These are phyloP conservation scores for Diversispora eburnea DNA, from an alignment of 192 early-diverging fungal species.

Conservation along the genomic window DNA sequence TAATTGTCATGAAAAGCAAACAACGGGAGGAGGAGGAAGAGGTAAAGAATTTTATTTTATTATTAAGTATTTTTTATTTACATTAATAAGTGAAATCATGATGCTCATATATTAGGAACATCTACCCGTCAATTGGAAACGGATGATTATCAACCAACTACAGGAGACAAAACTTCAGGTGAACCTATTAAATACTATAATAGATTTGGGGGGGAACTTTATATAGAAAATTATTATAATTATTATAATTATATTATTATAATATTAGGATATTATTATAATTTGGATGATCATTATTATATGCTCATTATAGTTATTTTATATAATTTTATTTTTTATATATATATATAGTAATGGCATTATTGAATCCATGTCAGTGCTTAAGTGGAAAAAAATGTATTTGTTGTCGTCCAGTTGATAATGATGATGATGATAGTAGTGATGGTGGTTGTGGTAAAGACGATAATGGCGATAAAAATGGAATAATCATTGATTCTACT, in stretches of 20 bases:
- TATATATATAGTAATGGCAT: constrained; percentile 5
- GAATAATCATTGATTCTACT: neutral
- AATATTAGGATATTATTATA: no score
- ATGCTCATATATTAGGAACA: no score
- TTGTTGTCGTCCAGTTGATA: constrained; percentile 5
- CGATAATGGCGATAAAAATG: neutral
- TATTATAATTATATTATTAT: no score
- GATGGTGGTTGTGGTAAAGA: neutral
- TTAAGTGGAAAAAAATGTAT: constrained; percentile 13
- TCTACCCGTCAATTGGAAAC: neutral
- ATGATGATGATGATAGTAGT: neutral
- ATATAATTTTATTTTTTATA: neutral
- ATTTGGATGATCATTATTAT: no score
- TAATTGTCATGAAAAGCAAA: constrained; percentile 51
- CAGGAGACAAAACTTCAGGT: neutral
- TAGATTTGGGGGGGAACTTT: no score
- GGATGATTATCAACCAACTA: neutral
- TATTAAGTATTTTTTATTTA: neutral
- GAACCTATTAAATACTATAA: no score
- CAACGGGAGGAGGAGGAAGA: neutral
- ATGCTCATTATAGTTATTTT: neutral
- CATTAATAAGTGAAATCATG: no score
- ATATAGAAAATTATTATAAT: no score
- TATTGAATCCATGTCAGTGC: constrained; percentile 21
- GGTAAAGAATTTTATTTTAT: no score